These are phyloP conservation scores for Suhomyces pyralidae DNA, from an alignment of 805 yeast species.

Conservation along the genomic window DNA sequence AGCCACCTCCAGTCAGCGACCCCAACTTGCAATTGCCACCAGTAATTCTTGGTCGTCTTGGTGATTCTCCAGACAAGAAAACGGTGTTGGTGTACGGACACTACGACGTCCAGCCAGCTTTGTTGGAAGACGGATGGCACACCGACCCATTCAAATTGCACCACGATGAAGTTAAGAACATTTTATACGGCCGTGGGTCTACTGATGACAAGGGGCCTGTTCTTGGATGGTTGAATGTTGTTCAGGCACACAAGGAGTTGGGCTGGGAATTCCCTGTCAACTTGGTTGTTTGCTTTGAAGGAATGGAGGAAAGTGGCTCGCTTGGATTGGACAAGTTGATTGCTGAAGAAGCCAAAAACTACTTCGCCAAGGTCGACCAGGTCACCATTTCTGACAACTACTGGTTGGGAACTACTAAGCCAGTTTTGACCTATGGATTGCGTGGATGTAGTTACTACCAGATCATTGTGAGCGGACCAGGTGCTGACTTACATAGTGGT, in stretches of 20 bases:
- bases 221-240: slow-evolving; percentile 90
- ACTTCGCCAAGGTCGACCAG: slow-evolving; percentile 87
- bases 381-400: slow-evolving; percentile 96
- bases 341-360: slow-evolving; percentile 69
- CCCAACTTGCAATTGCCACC: slow-evolving; percentile 81
- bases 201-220: slow-evolving; percentile 99
- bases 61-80: slow-evolving; percentile 77
- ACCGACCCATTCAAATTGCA: slow-evolving; percentile 83
- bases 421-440: slow-evolving; percentile 94
- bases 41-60: slow-evolving; percentile 85
- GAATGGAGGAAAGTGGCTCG: slow-evolving; percentile 99
- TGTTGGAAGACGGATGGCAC: slow-evolving; percentile 89
- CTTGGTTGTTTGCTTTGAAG: slow-evolving; percentile 89
- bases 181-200: slow-evolving; percentile 88
- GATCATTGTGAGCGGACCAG: slow-evolving; percentile 80
- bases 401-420: slow-evolving; percentile 97
- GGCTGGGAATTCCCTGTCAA: slow-evolving; percentile 92
- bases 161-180: slow-evolving; percentile 55
- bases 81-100: slow-evolving; percentile 93
- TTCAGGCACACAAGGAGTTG: slow-evolving; percentile 84
- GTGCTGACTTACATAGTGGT: slow-evolving; percentile 96
- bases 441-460: slow-evolving; percentile 96
- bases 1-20: slow-evolving; percentile 85
- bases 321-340: slow-evolving; percentile 84
- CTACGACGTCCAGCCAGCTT: slow-evolving; percentile 98